Base-by-base conservation (phyloP, 2,329 filamentous ascomycete species). In the Fusarium sp. region DNA sequence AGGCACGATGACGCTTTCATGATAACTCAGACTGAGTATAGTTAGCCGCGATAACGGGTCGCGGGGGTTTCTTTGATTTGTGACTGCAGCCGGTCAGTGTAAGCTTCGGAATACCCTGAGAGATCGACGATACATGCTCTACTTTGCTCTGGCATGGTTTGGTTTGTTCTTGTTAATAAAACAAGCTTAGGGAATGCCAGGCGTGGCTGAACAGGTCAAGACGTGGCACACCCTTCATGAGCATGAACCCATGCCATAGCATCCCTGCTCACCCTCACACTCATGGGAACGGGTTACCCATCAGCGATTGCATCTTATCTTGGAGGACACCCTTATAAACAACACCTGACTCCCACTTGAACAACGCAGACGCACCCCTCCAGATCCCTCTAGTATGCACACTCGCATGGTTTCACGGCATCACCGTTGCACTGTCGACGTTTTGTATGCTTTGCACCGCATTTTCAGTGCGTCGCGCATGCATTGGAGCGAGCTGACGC, bases 31-130 rank as follows among this genome's bases (percentile, higher is more conserved):
- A 46, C 31, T 40, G 34, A 30, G 41, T 31, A 61, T n/a, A 40
- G 38, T 55, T 50, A 56, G 57, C 34, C 20, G 59, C 63, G 67
- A 70, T 70, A 71, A 70, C 67, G 54, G 59, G 37, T 42, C 44
- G 62, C 28, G 62, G 45, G 49, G 49, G 57, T 54, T 55, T 31
- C 42, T 52, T 58, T 57, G 54, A 41, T 49, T 28, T 28, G 23
- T 36, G 65, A 64, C 65, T 74, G 72, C 67, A 73, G 67, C 70
- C 72, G 73, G 72, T 75, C 73, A 75, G 62, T 23, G 58, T 56
- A 62, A 51, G 30, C 36, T 53, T 55, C 58, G 34, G 54, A 53
- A 62, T 65, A 57, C 59, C 57, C 54, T 59, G 41, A 51, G 49
- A 58, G 57, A 74, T 74, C 56, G 67, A 72, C 63, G 62, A 70